Percentiles rank a stretch among this genome's conserved stretches.
Evolutionary conservation across 2,329 filamentous ascomycete species (phyloP).

Genomic region (Sporothrix pseudoabietina): DNA sequence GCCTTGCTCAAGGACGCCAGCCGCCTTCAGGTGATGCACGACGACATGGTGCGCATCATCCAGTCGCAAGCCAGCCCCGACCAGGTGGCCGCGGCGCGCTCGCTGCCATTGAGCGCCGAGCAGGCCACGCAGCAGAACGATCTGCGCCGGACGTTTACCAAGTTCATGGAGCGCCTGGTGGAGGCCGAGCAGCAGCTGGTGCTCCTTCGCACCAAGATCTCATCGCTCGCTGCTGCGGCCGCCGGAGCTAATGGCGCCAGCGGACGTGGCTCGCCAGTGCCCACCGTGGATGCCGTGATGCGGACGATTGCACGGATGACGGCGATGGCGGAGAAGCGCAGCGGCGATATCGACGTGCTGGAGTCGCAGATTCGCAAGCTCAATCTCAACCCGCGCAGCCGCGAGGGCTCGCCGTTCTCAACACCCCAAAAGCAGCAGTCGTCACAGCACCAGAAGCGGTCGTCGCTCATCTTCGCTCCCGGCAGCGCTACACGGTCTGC

Average conservation of each 20-base stretch:
- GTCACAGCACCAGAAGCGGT: constrained; percentile 42
- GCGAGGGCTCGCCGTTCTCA: constrained; percentile 46
- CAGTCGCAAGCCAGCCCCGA: constrained; percentile 68
- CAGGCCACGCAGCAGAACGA: constrained; percentile 82
- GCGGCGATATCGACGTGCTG: constrained; percentile 85
- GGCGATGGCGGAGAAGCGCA: constrained; percentile 85
- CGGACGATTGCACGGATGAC: constrained; percentile 94
- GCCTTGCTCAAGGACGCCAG: constrained; percentile 70
- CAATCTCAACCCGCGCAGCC: constrained; percentile 51
- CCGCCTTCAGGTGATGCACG: constrained; percentile 72
- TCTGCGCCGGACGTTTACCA: constrained; percentile 72
- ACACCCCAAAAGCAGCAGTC: constrained; percentile 49
- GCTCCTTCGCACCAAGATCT: constrained; percentile 76
- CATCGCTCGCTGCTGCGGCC: constrained; percentile 56
- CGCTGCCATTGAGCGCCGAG: constrained; percentile 79
- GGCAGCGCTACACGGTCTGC: constrained; percentile 42
- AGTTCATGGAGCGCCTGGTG: constrained; percentile 71
- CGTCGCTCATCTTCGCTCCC: constrained; percentile 42
- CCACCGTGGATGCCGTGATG: constrained; percentile 88
- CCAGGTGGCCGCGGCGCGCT: constrained; percentile 63
- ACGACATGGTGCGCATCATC: constrained; percentile 77
- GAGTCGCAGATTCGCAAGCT: constrained; percentile 83
- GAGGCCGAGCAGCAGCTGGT: constrained; percentile 80
- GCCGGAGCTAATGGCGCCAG: constrained; percentile 53
- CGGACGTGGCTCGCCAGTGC: constrained; percentile 53